phyloP scores from a whole-genome alignment of 225 moss, liverwort and hornwort genomes.

The Asterella californica region DNA sequence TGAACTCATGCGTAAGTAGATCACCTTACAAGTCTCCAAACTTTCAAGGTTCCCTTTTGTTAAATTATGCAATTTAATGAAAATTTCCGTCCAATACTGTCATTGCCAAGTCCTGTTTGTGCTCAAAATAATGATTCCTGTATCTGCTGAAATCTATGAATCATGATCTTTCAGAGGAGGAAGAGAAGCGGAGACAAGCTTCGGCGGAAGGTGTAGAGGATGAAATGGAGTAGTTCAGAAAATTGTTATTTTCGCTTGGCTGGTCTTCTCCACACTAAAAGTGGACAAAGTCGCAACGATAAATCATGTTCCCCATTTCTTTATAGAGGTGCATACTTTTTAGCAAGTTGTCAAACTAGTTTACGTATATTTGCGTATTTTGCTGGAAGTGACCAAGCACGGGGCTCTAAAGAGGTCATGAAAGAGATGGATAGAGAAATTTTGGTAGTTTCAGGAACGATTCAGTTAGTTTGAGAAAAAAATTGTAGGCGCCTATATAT shows the following conservation, averaged over 20 bases:
- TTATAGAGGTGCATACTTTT: background rate
- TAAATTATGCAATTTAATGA: background rate
- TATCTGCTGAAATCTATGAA: background rate
- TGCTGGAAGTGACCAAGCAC: background rate
- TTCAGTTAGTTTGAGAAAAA: no score
- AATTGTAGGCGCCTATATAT: no score
- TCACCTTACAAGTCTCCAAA: background rate
- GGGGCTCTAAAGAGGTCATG: no score
- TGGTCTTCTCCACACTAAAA: background rate
- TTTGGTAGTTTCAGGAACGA: no score
- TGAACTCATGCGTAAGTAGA: slow-evolving; percentile 82
- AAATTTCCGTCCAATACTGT: background rate
- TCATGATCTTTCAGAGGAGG: slow-evolving; percentile 26
- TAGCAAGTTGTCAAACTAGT: background rate
- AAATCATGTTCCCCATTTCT: no score
- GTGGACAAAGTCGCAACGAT: background rate
- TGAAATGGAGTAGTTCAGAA: slow-evolving; percentile 14
- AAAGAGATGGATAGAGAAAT: no score
- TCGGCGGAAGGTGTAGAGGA: slow-evolving; percentile 17
- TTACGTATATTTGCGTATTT: background rate
- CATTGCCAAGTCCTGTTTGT: background rate
- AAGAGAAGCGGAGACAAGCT: slow-evolving; percentile 35
- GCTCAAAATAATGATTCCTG: background rate
- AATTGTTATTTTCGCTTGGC: background rate
- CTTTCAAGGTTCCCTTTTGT: background rate